A percentile compares a stretch with the other conserved stretches of the same genome.
Conservation (phyloP, 345 rosid genomes). For the Mercurialis annua region DNA sequence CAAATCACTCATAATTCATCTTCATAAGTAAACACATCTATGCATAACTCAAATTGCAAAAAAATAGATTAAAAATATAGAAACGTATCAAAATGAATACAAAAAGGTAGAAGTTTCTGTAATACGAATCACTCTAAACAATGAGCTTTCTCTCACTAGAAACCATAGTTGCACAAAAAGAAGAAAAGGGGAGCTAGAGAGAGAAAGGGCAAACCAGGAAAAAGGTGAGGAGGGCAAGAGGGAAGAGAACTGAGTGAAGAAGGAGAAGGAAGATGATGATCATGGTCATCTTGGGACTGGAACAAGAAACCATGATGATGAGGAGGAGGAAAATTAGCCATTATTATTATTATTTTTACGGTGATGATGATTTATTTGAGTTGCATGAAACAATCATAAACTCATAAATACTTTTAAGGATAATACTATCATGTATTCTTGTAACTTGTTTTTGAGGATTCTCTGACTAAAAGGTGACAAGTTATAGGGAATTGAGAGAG, state of each 20-base stretch:
- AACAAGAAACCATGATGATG: slow-evolving; percentile 52
- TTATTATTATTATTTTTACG: slow-evolving; percentile 12
- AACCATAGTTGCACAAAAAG: neutral
- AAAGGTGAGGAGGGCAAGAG: slow-evolving; percentile 68
- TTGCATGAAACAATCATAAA: slow-evolving; percentile 6
- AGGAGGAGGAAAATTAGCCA: slow-evolving; percentile 69
- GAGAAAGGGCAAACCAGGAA: slow-evolving; percentile 43
- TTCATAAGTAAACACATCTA: neutral
- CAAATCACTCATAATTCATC: neutral
- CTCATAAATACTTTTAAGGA: neutral
- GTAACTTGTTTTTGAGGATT: neutral
- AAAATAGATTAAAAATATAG: too few relatives aligned
- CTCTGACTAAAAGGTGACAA: slow-evolving; percentile 23
- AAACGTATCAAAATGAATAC: too few relatives aligned
- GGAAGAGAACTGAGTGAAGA: slow-evolving; percentile 50
- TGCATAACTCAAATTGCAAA: too few relatives aligned
- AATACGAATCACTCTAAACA: too few relatives aligned
- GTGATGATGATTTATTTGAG: neutral
- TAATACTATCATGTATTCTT: neutral
- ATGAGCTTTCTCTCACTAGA: too few relatives aligned
- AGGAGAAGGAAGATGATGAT: slow-evolving; percentile 58
- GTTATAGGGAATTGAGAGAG: slow-evolving; percentile 33
- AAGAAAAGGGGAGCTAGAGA: neutral
- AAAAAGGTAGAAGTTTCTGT: too few relatives aligned
- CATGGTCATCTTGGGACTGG: slow-evolving; percentile 57